Evolutionary conservation across 306 rosid genomes (phyloP).

Genomic region (Quercus dentata): DNA sequence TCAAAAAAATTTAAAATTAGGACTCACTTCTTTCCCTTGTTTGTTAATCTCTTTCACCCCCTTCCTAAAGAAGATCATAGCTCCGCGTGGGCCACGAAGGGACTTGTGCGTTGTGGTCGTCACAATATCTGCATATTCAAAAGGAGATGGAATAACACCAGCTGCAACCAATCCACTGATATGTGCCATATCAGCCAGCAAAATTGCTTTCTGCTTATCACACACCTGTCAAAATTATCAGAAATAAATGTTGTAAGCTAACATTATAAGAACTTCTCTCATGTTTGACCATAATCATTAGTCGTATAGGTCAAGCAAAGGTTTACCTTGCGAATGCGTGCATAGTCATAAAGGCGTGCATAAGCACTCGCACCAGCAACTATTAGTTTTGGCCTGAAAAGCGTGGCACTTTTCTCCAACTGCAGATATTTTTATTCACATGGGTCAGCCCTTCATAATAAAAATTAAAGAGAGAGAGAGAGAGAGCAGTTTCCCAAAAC

Average conservation of each 20-base stretch:
- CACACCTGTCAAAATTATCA: conserved; percentile 62
- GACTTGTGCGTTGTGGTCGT: conserved; percentile 96
- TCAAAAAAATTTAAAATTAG: conserved; percentile 8
- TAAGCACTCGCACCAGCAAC: conserved; percentile 99
- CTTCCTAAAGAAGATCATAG: conserved; percentile 93
- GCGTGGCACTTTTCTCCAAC: conserved; percentile 77
- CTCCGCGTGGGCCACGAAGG: conserved; percentile 98
- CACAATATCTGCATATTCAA: conserved; percentile 82
- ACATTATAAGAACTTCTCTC: conserved; percentile 2
- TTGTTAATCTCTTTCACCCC: conserved; percentile 85
- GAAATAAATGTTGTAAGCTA: not conserved
- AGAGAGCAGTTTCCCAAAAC: not conserved
- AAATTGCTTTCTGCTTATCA: conserved; percentile 77
- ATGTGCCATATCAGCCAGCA: conserved; percentile 99
- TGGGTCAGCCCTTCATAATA: not conserved
- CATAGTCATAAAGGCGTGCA: conserved; percentile 93
- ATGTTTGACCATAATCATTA: not conserved
- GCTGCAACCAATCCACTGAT: conserved; percentile 97
- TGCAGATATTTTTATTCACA: conserved; percentile 36
- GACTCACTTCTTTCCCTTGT: conserved; percentile 89
- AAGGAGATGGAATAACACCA: conserved; percentile 93
- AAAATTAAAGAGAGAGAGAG: not conserved
- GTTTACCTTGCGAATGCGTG: conserved; percentile 81
- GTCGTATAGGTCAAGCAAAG: not conserved
- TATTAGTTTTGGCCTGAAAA: conserved; percentile 89